phyloP scores from a whole-genome alignment of 495 filamentous ascomycete species.

The Hypoxylon perforatum region DNA sequence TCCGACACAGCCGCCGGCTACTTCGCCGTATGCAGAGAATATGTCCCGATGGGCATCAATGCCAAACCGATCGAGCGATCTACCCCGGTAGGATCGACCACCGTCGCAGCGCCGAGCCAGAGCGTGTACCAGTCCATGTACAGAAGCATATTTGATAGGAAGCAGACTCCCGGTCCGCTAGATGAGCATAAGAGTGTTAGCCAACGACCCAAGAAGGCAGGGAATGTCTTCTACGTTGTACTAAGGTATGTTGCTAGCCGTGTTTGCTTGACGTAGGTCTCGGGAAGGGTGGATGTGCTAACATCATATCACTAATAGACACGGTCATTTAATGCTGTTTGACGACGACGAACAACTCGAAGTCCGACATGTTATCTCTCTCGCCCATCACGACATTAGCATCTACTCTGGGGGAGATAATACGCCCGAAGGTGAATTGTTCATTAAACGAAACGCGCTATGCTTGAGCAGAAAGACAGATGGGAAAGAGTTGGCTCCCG shows the following conservation, averaged over 20 bases:
- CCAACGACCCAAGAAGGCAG: conserved; percentile 75
- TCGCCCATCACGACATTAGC: conserved; percentile 86
- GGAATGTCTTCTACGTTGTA: conserved; percentile 95
- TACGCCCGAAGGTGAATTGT: conserved; percentile 92
- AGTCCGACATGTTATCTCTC: conserved; percentile 92
- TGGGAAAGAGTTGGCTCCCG: conserved; percentile 63
- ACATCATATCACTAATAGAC: conserved; percentile 63
- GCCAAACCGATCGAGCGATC: conserved; percentile 90
- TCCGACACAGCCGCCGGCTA: conserved; percentile 91
- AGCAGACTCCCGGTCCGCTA: conserved; percentile 62
- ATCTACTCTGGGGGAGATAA: conserved; percentile 84
- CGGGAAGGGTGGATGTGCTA: background rate
- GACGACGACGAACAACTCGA: conserved; percentile 91
- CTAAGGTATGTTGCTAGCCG: conserved; percentile 68
- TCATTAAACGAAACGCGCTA: conserved; percentile 94
- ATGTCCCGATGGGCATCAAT: conserved; percentile 87
- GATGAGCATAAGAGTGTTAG: conserved; percentile 59
- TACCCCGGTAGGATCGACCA: conserved; percentile 78
- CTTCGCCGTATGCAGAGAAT: conserved; percentile 94
- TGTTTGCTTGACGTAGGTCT: conserved; percentile 11
- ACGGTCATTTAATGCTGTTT: conserved; percentile 97
- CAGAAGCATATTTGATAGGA: conserved; percentile 91
- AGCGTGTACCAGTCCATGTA: conserved; percentile 99
- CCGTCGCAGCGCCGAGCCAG: conserved; percentile 76
- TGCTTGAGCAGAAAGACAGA: conserved; percentile 78